phyloP scores from a whole-genome alignment of 139 green algal genomes.

The Edaphochlamys debaryana region DNA sequence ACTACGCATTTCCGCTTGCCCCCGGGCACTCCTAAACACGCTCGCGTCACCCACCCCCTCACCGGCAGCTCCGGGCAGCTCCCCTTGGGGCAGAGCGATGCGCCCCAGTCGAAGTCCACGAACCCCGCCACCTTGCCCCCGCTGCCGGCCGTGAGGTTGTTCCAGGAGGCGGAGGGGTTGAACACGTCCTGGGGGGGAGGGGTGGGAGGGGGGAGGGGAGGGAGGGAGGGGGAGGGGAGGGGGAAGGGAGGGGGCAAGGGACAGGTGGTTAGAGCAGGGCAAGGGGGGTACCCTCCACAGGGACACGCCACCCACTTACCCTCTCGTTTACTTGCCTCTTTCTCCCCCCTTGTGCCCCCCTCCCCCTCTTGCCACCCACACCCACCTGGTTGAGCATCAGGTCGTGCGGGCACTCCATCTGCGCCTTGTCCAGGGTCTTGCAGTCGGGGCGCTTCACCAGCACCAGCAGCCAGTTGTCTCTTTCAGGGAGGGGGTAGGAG shows the following conservation, averaged over 20 bases:
- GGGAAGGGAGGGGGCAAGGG: not conserved
- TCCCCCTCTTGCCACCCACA: too few relatives aligned
- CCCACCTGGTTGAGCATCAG: constrained; percentile 74
- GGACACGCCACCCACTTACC: too few relatives aligned
- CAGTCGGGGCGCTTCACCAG: constrained; percentile 58
- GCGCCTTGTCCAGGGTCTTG: constrained; percentile 44
- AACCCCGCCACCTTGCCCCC: constrained; percentile 81
- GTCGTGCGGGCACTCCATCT: constrained; percentile 71
- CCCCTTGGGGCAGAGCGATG: constrained; percentile 42
- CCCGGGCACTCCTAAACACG: too few relatives aligned
- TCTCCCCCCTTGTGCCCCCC: too few relatives aligned
- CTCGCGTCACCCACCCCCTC: too few relatives aligned
- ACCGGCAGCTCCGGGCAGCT: constrained; percentile 22
- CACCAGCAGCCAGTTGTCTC: constrained; percentile 57
- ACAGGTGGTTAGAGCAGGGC: too few relatives aligned
- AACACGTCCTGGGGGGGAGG: constrained; percentile 74
- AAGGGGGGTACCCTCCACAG: too few relatives aligned
- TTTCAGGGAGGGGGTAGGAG: constrained; percentile 13
- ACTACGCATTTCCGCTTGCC: too few relatives aligned
- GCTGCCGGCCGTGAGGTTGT: constrained; percentile 85
- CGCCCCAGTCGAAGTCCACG: constrained; percentile 95
- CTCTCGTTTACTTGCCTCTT: too few relatives aligned
- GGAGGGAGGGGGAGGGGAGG: not conserved
- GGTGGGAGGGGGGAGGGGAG: too few relatives aligned
- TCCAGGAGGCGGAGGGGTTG: constrained; percentile 60